These are phyloP conservation scores for Xylaria hypoxylon DNA, from an alignment of 2,329 filamentous ascomycete species.

Conservation along the genomic window DNA sequence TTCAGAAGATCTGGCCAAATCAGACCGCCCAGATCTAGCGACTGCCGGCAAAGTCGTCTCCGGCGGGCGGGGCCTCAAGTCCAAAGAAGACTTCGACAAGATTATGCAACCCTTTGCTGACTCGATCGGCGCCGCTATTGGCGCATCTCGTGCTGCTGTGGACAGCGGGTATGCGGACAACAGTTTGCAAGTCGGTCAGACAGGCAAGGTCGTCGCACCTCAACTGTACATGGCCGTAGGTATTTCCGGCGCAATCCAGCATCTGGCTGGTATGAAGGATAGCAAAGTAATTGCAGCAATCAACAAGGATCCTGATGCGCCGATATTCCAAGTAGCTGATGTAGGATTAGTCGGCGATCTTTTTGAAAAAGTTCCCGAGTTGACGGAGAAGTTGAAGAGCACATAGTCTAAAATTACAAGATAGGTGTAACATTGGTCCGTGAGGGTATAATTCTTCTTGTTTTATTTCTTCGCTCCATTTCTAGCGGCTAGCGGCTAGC, in stretches of 20 bases:
- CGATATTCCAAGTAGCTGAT: slow-evolving; percentile 98
- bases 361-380: slow-evolving; percentile 93
- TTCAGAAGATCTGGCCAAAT: slow-evolving; percentile 91
- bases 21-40: slow-evolving; percentile 90
- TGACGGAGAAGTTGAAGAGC: slow-evolving; percentile 92
- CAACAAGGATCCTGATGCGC: slow-evolving; percentile 97
- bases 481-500: slow-evolving; percentile 62
- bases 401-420: slow-evolving; percentile 48
- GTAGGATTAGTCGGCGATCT: slow-evolving; percentile 95
- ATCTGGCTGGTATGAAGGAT: slow-evolving; percentile 99
- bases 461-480: background rate
- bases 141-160: slow-evolving; percentile 92
- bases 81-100: slow-evolving; percentile 95
- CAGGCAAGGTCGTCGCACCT: slow-evolving; percentile 97
- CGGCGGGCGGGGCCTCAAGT: slow-evolving; percentile 93
- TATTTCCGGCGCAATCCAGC: slow-evolving; percentile 97
- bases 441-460: slow-evolving; percentile 29
- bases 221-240: slow-evolving; percentile 95
- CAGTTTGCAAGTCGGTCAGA: slow-evolving; percentile 97
- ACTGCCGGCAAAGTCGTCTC: slow-evolving; percentile 93
- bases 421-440: slow-evolving; percentile 39
- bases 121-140: slow-evolving; percentile 92
- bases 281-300: slow-evolving; percentile 99
- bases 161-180: slow-evolving; percentile 99
- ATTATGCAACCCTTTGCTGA: slow-evolving; percentile 94